Percentiles rank a stretch among this genome's conserved stretches.
phyloP scores from a whole-genome alignment of 1,139 yeast genomes.

The Zygosaccharomyces sapae region DNA sequence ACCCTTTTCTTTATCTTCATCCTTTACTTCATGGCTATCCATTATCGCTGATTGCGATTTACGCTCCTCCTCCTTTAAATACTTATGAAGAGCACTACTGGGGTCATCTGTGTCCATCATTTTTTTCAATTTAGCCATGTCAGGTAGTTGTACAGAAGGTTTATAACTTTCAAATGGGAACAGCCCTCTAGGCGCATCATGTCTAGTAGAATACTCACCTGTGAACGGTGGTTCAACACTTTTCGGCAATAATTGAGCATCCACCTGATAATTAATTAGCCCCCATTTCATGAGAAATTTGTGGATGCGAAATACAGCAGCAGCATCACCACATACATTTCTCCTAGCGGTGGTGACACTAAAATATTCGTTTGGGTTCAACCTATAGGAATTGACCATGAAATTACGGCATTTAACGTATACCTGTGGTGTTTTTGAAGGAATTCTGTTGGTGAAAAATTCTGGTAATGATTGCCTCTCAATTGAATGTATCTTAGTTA shows the following conservation, averaged over 20 bases:
- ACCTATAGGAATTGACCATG: slow-evolving; percentile 86
- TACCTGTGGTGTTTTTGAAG: slow-evolving; percentile 83
- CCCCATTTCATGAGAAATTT: slow-evolving; percentile 95
- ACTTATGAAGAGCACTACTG: slow-evolving; percentile 25
- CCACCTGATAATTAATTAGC: slow-evolving; percentile 84
- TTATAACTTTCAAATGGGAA: slow-evolving; percentile 87
- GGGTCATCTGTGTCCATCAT: slow-evolving; percentile 39
- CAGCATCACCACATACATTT: slow-evolving; percentile 93
- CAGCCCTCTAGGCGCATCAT: slow-evolving; percentile 90
- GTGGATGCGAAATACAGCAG: slow-evolving; percentile 86
- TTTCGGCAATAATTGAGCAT: slow-evolving; percentile 61
- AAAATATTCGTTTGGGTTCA: slow-evolving; percentile 88
- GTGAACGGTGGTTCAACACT: slow-evolving; percentile 69
- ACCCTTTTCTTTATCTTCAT: slow-evolving; percentile 23
- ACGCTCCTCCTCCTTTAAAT: slow-evolving; percentile 20
- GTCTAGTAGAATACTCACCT: slow-evolving; percentile 62
- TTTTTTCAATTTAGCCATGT: slow-evolving; percentile 53
- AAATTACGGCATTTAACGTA: slow-evolving; percentile 87
- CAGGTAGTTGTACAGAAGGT: slow-evolving; percentile 51
- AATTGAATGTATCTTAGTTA: slow-evolving; percentile 60
- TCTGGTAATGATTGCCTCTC: slow-evolving; percentile 82
- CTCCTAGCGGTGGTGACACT: slow-evolving; percentile 94
- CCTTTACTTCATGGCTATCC: slow-evolving; percentile 7
- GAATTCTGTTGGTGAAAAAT: slow-evolving; percentile 70
- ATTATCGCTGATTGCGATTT: slow-evolving; percentile 6